Evolutionary conservation across 768 basidiomycete genomes (phyloP).

Genomic region (Hypholoma fasciculare): DNA sequence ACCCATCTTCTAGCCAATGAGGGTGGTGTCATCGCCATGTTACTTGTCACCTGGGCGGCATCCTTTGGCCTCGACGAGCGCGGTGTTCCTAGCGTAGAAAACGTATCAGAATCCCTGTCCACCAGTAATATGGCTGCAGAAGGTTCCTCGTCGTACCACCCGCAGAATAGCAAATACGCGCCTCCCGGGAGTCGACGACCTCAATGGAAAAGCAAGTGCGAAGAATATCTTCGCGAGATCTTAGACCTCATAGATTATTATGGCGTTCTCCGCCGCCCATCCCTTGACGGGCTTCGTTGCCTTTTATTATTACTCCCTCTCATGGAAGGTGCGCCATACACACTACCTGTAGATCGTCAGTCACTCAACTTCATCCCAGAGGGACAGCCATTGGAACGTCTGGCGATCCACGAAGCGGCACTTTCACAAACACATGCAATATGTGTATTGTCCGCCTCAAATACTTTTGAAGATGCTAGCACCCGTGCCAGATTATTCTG

Average conservation of each 20-base stretch:
- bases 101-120: slow-evolving; percentile 19
- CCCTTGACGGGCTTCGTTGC: slow-evolving; percentile 84
- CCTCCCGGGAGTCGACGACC: slow-evolving; percentile 34
- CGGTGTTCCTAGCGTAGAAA: slow-evolving; percentile 52
- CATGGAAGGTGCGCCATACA: slow-evolving; percentile 64
- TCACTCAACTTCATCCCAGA: slow-evolving; percentile 29
- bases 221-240: slow-evolving; percentile 74
- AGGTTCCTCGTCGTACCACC: slow-evolving; percentile 9
- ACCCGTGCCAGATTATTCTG: slow-evolving; percentile 83
- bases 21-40: slow-evolving; percentile 74
- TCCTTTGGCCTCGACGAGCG: slow-evolving; percentile 86
- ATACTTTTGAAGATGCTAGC: slow-evolving; percentile 52
- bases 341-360: neutral
- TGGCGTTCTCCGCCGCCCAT: slow-evolving; percentile 75
- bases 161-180: slow-evolving; percentile 25
- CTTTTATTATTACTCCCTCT: slow-evolving; percentile 81
- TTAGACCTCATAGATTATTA: slow-evolving; percentile 79
- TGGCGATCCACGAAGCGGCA: slow-evolving; percentile 78
- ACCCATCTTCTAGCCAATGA: slow-evolving; percentile 64
- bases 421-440: slow-evolving; percentile 81
- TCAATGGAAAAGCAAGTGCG: slow-evolving; percentile 54
- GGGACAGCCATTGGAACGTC: slow-evolving; percentile 42
- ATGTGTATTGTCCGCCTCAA: slow-evolving; percentile 52
- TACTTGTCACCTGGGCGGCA: slow-evolving; percentile 86
- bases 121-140: neutral